These are phyloP conservation scores for Colletotrichum tamarilloi DNA, from an alignment of 2,329 filamentous ascomycete species.

Conservation along the genomic window DNA sequence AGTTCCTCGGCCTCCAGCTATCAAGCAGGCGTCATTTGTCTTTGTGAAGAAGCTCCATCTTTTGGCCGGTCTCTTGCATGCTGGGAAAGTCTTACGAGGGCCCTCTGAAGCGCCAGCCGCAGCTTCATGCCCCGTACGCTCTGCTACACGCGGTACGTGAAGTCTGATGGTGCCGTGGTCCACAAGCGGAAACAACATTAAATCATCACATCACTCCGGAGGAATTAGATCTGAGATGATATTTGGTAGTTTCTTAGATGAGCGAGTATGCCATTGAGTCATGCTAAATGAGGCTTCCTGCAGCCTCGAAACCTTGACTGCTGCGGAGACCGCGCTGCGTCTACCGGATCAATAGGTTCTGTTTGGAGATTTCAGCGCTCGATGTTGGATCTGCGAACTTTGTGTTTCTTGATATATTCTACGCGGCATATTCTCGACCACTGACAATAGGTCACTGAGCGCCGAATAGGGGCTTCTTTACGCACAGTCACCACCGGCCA, in stretches of 20 bases:
- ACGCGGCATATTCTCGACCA: not conserved
- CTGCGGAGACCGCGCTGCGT: not conserved
- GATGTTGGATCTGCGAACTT: not conserved
- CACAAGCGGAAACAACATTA: not conserved
- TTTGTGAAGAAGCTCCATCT: not conserved
- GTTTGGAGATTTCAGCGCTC: not conserved
- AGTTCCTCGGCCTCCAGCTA: not conserved
- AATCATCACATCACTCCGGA: not conserved
- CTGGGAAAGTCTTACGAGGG: not conserved
- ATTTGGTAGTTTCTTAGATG: not conserved
- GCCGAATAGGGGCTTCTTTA: not conserved
- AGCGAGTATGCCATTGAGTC: not conserved
- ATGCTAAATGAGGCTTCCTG: not conserved
- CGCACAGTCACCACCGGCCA: not conserved
- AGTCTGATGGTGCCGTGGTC: not conserved
- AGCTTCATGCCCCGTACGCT: not conserved
- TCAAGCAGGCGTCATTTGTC: not conserved
- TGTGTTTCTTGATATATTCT: not conserved
- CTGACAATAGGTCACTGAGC: not conserved
- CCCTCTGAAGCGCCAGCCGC: too few relatives aligned
- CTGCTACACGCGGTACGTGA: not conserved
- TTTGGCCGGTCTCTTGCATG: not conserved
- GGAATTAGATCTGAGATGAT: not conserved
- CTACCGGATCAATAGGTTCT: not conserved
- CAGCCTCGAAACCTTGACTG: not conserved